phyloP scores from a whole-genome alignment of 2,329 filamentous ascomycete species.

The Ilyonectria destructans region DNA sequence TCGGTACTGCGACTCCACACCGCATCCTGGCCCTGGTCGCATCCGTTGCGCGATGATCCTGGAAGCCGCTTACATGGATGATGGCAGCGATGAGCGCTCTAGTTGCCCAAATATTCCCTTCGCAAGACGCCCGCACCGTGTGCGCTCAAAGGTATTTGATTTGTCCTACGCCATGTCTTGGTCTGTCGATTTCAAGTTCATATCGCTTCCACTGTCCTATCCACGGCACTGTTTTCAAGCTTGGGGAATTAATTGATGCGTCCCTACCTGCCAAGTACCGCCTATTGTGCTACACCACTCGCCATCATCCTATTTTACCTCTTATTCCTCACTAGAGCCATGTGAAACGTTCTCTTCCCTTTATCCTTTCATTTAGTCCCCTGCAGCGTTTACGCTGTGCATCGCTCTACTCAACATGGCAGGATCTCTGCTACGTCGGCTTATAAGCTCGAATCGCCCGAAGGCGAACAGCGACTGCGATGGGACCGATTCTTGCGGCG shows the following conservation, averaged over 20 bases:
- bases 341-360: constrained; percentile 35
- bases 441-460: constrained; percentile 41
- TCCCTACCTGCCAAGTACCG: constrained; percentile 12
- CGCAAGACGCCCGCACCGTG: constrained; percentile 34
- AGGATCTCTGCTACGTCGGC: constrained; percentile 44
- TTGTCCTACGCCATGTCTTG: constrained; percentile 28
- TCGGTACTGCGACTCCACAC: constrained; percentile 27
- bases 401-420: constrained; percentile 40
- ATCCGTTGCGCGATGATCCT: constrained; percentile 29
- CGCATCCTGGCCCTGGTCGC: constrained; percentile 21
- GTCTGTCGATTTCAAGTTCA: constrained; percentile 22
- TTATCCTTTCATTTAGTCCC: constrained; percentile 31
- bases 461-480: constrained; percentile 37
- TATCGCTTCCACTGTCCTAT: constrained; percentile 39
- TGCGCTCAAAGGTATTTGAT: constrained; percentile 37
- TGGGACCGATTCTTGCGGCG: constrained; percentile 38
- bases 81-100: constrained; percentile 23
- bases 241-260: constrained; percentile 33
- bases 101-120: constrained; percentile 22
- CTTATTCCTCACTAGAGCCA: constrained; percentile 30
- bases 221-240: constrained; percentile 36
- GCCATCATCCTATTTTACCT: constrained; percentile 6
- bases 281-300: constrained; percentile 39
- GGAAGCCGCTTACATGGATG: constrained; percentile 23
- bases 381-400: constrained; percentile 34